Evolutionary conservation across 208 protist genomes (phyloP), one percentile per base, ranked within the genome.

Genomic region (Angomonas deanei): DNA sequence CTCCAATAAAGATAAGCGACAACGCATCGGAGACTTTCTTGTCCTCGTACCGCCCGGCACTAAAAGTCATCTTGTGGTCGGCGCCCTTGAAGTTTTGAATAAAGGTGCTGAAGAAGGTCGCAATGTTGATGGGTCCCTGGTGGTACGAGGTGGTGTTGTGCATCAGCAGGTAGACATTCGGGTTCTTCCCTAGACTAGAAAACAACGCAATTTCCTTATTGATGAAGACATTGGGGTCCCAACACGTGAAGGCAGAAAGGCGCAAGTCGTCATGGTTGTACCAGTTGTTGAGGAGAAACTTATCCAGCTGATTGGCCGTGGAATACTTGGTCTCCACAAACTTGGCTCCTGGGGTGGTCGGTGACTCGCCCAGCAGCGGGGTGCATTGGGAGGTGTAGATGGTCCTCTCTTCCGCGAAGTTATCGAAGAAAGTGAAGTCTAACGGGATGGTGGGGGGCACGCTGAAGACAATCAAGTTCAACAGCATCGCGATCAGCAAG

Each of bases 401-500:
- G 32, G 68, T 54, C 24, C 54, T 66, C 17, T 24, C n/a, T n/a
- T n/a, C n/a, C n/a, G n/a, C n/a, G n/a, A n/a, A n/a, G n/a, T n/a
- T n/a, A n/a, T n/a, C n/a, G n/a, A n/a, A n/a, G n/a, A n/a, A n/a
- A n/a, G n/a, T n/a, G n/a, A n/a, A n/a, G 24, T 56, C 61, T 13
- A 87, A 56, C 31, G 27, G 17, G 0, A 87, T 26, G 19, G 67
- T 46, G 15, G 63, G 60, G 30, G 42, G 17, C 39, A 26, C 23
- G 8, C 27, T 58, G 55, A 79, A 72, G 33, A 70, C 53, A 27
- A 86, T 49, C n/a, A 73, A 65, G 24, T 47, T 73, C 23, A 90
- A 63, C 32, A 90, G 50, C 70, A 86, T 76, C 6, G 80, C 83
- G 46, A 90, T 50, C 21, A 82, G 21, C 27, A 90, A 28, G 58